These are phyloP conservation scores for Pisolithus orientalis DNA, from an alignment of 768 basidiomycete genomes.

Conservation along the genomic window DNA sequence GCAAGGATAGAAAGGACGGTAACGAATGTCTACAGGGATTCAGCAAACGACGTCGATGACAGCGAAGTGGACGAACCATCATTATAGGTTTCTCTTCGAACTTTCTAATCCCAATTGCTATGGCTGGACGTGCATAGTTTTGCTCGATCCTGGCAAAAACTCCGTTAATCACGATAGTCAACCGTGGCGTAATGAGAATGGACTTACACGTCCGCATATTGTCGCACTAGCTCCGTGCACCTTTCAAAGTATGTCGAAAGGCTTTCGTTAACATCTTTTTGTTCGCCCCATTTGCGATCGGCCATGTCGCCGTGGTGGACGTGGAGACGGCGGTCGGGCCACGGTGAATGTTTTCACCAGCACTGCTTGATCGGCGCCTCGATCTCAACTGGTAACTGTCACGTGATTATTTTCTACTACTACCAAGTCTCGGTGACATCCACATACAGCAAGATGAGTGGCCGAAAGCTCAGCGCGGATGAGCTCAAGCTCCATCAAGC, in stretches of 20 bases:
- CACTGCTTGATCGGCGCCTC: too few species aligned
- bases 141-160: constrained; percentile 33
- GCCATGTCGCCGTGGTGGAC: constrained; percentile 10
- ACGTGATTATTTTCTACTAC: neutral
- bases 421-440: neutral
- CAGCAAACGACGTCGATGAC: neutral
- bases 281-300: neutral
- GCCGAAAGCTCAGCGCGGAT: constrained; percentile 52
- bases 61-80: constrained; percentile 14
- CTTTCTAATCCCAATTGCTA: constrained; percentile 15
- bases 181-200: neutral
- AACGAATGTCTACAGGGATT: constrained; percentile 33
- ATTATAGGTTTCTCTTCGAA: constrained; percentile 19
- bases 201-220: constrained; percentile 25
- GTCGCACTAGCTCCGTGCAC: constrained; percentile 20
- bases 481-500: constrained; percentile 60
- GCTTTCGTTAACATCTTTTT: constrained; percentile 9
- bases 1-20: constrained; percentile 34
- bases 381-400: neutral
- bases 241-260: constrained; percentile 24
- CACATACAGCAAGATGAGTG: constrained; percentile 36
- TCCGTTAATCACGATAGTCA: neutral
- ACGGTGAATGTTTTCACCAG: too few species aligned
- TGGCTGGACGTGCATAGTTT: constrained; percentile 37
- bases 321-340: too few species aligned